phyloP scores from a whole-genome alignment of 2,329 filamentous ascomycete genomes.

The Ophiostoma sp. region DNA sequence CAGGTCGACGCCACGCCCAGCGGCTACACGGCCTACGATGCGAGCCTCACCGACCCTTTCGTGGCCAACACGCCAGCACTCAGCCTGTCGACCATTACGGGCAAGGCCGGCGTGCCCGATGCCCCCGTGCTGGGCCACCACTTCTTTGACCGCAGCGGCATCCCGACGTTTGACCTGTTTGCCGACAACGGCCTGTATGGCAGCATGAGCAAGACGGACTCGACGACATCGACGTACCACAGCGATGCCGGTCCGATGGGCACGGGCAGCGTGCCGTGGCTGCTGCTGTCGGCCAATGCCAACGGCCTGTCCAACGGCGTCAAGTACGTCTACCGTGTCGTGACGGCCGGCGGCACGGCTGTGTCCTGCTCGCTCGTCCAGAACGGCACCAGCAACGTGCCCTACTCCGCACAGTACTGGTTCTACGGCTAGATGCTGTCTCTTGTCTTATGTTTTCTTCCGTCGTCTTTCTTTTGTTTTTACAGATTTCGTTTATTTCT shows the following conservation, averaged over 20 bases:
- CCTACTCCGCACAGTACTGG: slow-evolving; percentile 56
- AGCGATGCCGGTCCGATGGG: slow-evolving; percentile 43
- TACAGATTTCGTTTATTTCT: neutral
- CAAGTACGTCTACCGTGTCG: slow-evolving; percentile 49
- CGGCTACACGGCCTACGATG: slow-evolving; percentile 36
- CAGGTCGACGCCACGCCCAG: slow-evolving; percentile 26
- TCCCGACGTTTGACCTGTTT: slow-evolving; percentile 56
- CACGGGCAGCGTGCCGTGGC: slow-evolving; percentile 53
- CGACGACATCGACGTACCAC: slow-evolving; percentile 46
- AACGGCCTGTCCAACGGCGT: slow-evolving; percentile 32
- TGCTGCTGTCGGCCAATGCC: slow-evolving; percentile 39
- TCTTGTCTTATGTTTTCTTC: slow-evolving; percentile 2
- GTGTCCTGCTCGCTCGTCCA: slow-evolving; percentile 39
- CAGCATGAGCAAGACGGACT: slow-evolving; percentile 45
- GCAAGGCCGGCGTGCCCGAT: neutral
- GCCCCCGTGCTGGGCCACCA: slow-evolving; percentile 56
- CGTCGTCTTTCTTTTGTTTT: neutral
- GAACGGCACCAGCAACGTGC: slow-evolving; percentile 45
- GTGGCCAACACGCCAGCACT: slow-evolving; percentile 33
- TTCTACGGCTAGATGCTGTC: slow-evolving; percentile 40
- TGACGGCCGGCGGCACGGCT: slow-evolving; percentile 47
- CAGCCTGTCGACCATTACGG: slow-evolving; percentile 13
- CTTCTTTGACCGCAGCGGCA: slow-evolving; percentile 53
- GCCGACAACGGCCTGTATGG: slow-evolving; percentile 37
- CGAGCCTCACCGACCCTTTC: slow-evolving; percentile 44